Percentiles rank a stretch among this genome's conserved stretches.
These are phyloP conservation scores for Coleophoma cylindrospora DNA, from an alignment of 2,329 filamentous ascomycete genomes.

Conservation along the genomic window DNA sequence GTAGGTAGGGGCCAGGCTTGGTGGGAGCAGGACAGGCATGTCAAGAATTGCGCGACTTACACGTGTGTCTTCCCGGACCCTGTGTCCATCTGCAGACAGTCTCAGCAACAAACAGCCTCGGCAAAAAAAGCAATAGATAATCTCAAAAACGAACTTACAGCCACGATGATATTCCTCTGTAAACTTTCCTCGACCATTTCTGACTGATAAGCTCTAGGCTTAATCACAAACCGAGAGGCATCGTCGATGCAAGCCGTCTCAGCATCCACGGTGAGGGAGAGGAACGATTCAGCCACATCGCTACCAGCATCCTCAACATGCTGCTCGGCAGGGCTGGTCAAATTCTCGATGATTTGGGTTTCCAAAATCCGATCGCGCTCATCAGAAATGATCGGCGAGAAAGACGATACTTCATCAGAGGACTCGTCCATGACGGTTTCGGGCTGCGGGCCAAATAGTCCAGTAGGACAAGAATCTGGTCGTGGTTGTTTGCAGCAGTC, in stretches of 20 bases:
- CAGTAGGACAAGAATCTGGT: neutral
- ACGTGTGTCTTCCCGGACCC: constrained; percentile 76
- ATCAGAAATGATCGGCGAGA: neutral
- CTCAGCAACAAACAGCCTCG: neutral
- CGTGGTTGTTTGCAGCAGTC: no score
- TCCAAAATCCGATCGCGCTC: neutral
- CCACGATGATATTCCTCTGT: constrained; percentile 65
- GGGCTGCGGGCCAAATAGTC: neutral
- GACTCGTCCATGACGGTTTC: no score
- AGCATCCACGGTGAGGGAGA: neutral
- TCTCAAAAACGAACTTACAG: constrained; percentile 36
- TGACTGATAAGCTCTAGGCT: constrained; percentile 51
- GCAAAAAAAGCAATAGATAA: neutral
- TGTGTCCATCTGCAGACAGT: constrained; percentile 35
- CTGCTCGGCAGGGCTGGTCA: constrained; percentile 1
- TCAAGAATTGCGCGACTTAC: constrained; percentile 20
- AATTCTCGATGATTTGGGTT: constrained; percentile 6
- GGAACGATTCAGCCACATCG: neutral
- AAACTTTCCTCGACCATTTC: constrained; percentile 73
- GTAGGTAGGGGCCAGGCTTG: no score
- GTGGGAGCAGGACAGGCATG: no score
- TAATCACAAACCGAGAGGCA: constrained; percentile 4
- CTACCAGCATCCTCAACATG: constrained; percentile 3
- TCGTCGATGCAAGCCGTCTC: neutral
- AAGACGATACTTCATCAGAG: neutral